Conservation (phyloP, 2,329 filamentous ascomycete genomes). For the Cephalotrichum gorgonifer region DNA sequence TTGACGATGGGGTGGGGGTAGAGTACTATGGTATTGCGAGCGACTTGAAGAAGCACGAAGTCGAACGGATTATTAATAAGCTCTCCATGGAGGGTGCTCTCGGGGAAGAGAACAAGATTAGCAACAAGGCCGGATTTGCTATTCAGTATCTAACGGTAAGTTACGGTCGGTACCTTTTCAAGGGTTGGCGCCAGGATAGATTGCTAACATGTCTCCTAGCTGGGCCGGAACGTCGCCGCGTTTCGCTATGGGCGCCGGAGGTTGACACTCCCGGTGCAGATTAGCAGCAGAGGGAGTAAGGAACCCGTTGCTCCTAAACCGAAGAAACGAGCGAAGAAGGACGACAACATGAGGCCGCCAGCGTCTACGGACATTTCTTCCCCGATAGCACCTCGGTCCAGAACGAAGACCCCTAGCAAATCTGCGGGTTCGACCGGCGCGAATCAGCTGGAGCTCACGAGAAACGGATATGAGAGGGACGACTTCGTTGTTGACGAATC, state of each 20-base stretch:
- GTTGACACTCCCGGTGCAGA: constrained; percentile 32
- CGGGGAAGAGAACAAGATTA: constrained; percentile 57
- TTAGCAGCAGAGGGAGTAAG: constrained; percentile 20
- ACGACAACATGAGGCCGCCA: constrained; percentile 18
- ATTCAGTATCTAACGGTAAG: constrained; percentile 60
- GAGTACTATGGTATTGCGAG: constrained; percentile 55
- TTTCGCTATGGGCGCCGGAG: constrained; percentile 35
- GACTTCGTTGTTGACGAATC: constrained; percentile 24
- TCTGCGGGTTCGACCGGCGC: not conserved
- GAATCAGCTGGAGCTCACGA: not conserved
- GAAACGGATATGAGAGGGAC: constrained; percentile 20
- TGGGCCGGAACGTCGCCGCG: constrained; percentile 27
- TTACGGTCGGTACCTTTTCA: not conserved
- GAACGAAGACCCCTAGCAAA: constrained; percentile 10
- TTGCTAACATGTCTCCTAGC: constrained; percentile 11
- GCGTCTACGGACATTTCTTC: constrained; percentile 42
- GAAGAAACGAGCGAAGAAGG: constrained; percentile 18
- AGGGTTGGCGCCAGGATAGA: not conserved
- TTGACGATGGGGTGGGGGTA: not conserved
- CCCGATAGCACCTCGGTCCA: constrained; percentile 23
- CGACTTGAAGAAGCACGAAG: constrained; percentile 60
- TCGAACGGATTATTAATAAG: constrained; percentile 74
- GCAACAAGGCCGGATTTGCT: constrained; percentile 53
- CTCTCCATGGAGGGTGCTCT: constrained; percentile 67
- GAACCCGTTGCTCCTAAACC: constrained; percentile 18